Base-by-base conservation (phyloP, 345 rosid genomes). In the Salix suchowensis region DNA sequence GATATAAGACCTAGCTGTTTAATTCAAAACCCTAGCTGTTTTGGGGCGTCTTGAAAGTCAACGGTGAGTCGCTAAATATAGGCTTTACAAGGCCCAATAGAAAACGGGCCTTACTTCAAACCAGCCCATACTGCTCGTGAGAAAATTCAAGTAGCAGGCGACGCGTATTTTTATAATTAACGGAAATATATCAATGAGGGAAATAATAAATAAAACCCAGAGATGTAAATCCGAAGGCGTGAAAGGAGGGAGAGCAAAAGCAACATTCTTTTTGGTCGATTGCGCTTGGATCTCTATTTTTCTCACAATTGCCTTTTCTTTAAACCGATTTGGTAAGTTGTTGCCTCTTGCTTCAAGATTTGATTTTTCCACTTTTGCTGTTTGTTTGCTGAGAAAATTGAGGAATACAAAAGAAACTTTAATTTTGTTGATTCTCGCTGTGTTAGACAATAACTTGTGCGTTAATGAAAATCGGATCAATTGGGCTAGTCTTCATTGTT, bases 301-400 rank as follows among this genome's bases (percentile, higher is more conserved):
- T 7, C 23, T 69, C 23, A 12, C 11, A 11, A 15, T 50, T 48
- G 7, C 71, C 16, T 52, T n/a, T 21, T 70, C 58, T 37, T 12
- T 70, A 65, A 32, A 23, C 68, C 32, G 4, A 70, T 62, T 65
- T 9, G 74, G 77, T 72, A 76, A 39, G 58, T 64, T 19, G 1
- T 44, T 62, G 28, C 24, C 10, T 21, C 19, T 19, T 2, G 28
- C 64, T 58, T 58, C 23, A 11, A 23, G 24, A 9, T 8, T 58
- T 8, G 14, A 58, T 58, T 58, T 58, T 23, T 1, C 64, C 0
- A 26, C 64, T 58, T 10, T 58, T 58, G 64, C 10, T 55, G 64
- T 9, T 58, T 58, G 28, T 0, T 58, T 58, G 24, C 64, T 58
- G 28, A 23, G 28, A 58, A 23, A n/a, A 23, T 58, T 3, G 64